Conservation (phyloP, 169 alveolate species). For the Perkinsus olseni region DNA sequence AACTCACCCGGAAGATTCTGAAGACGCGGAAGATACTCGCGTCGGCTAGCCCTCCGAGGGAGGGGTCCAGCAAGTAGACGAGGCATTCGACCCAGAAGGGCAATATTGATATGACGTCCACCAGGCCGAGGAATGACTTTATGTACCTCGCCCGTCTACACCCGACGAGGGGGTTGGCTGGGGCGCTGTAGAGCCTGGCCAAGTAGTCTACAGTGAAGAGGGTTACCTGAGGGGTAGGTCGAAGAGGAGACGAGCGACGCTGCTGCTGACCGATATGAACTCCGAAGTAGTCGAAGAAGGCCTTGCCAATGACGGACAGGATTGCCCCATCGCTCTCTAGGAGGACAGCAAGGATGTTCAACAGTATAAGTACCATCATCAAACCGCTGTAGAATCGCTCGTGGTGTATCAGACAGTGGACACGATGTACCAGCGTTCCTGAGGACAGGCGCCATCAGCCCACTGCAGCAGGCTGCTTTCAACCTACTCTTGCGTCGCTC, state of each 20-base stretch:
- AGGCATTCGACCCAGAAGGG: background rate
- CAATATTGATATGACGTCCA: background rate
- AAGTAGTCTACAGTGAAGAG: background rate
- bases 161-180: background rate
- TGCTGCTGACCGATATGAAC: background rate
- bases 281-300: background rate
- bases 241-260: no score
- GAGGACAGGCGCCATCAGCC: background rate
- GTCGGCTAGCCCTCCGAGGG: background rate
- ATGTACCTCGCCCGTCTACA: background rate
- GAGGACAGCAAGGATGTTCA: background rate
- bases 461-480: background rate
- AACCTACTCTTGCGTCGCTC: background rate
- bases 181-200: background rate
- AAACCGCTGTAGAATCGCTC: background rate
- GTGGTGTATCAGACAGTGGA: background rate
- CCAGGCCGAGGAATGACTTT: background rate
- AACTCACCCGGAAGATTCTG: background rate
- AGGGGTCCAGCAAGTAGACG: background rate
- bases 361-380: background rate
- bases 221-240: background rate
- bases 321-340: background rate
- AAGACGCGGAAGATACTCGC: background rate
- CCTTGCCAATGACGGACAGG: background rate
- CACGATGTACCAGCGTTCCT: background rate